These are phyloP conservation scores for Castanea crenata DNA, from an alignment of 306 rosid species.

Conservation along the genomic window DNA sequence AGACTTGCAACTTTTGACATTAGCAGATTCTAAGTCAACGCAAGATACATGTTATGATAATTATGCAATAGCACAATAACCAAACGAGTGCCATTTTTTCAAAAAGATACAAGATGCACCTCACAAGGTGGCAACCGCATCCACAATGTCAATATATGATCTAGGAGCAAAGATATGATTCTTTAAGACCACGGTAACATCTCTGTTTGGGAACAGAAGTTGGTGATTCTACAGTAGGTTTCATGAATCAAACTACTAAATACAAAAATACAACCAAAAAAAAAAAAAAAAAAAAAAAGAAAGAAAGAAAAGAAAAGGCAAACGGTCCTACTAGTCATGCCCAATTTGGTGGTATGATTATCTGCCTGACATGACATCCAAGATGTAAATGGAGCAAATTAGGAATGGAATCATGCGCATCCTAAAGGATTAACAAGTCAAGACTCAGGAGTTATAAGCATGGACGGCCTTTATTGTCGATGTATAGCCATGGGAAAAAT, in stretches of 20 bases:
- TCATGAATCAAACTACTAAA: conserved; percentile 5
- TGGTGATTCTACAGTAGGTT: not conserved
- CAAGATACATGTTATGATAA: not conserved
- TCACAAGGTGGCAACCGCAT: not conserved
- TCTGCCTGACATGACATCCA: conserved; percentile 19
- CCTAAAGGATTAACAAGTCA: not conserved
- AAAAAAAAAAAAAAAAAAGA: not conserved
- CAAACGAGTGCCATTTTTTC: not conserved
- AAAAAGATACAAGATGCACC: not conserved
- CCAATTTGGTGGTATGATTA: conserved; percentile 3
- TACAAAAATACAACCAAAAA: conserved; percentile 3
- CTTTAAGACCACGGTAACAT: not conserved
- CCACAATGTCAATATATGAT: not conserved
- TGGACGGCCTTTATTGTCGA: conserved; percentile 11
- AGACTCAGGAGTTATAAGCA: not conserved
- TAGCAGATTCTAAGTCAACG: not conserved
- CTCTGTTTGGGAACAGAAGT: not conserved
- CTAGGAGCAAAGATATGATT: not conserved
- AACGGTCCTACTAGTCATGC: not conserved
- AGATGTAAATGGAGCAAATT: conserved; percentile 10
- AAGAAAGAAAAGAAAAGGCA: not conserved
- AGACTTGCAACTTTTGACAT: not conserved
- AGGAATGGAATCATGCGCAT: conserved; percentile 14
- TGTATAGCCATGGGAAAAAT: not conserved
- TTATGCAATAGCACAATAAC: not conserved